Percentiles rank a stretch among this genome's conserved stretches.
These are phyloP conservation scores for Sarocladium kiliense DNA, from an alignment of 2,329 filamentous ascomycete genomes.

Conservation along the genomic window DNA sequence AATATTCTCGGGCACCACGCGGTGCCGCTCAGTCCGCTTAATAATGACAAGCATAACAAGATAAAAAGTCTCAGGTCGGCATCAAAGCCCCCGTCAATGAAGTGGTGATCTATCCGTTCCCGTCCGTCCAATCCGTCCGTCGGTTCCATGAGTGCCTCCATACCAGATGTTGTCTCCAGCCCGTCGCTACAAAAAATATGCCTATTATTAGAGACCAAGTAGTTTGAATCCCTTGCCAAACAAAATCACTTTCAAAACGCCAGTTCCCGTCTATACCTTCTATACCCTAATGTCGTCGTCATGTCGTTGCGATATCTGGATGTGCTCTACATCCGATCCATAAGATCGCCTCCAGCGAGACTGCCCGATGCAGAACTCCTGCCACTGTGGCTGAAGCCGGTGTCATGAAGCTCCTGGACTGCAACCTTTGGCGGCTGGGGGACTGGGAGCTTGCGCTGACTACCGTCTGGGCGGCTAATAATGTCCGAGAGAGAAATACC, in stretches of 20 bases:
- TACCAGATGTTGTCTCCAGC: neutral
- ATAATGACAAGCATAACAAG: neutral
- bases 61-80: neutral
- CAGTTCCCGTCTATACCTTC: conserved; percentile 5
- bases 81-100: conserved; percentile 7
- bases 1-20: neutral
- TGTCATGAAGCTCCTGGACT: conserved; percentile 73
- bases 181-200: conserved; percentile 4
- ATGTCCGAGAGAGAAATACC: conserved; percentile 88
- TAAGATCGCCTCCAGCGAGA: conserved; percentile 65
- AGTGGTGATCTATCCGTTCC: conserved; percentile 9
- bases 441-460: conserved; percentile 84
- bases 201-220: neutral
- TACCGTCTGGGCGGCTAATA: conserved; percentile 81
- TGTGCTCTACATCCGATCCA: conserved; percentile 44
- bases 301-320: conserved; percentile 8
- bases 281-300: conserved; percentile 7
- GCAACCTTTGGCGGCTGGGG: conserved; percentile 87
- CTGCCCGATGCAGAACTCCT: conserved; percentile 75
- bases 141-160: neutral
- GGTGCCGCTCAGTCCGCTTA: neutral
- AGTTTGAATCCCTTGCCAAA: neutral
- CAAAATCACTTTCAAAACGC: neutral
- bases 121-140: neutral
- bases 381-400: conserved; percentile 65